Conservation (phyloP, 2,329 filamentous ascomycete genomes). For the Cordyceps pruinosa region DNA sequence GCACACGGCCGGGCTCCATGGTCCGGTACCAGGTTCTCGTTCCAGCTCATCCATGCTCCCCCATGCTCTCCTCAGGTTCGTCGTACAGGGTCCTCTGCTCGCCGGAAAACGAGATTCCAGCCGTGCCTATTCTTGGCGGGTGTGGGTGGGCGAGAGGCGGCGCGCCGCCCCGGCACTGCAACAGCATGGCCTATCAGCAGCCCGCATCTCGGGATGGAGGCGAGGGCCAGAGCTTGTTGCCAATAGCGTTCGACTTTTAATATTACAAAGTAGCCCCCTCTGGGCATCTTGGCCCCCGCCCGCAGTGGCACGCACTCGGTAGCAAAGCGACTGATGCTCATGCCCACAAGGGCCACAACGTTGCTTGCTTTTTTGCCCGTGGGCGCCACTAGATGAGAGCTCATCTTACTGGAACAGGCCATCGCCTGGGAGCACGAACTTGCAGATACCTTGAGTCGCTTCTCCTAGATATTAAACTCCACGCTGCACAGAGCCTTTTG, state of each 20-base stretch:
- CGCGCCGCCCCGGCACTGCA: neutral
- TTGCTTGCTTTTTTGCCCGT: neutral
- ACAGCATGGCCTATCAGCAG: neutral
- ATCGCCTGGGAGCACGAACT: neutral
- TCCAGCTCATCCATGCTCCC: neutral
- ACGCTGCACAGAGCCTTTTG: neutral
- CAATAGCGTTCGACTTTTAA: slow-evolving; percentile 1
- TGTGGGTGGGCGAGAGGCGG: neutral
- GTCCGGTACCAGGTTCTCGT: neutral
- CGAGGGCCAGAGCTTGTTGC: neutral
- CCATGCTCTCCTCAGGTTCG: neutral
- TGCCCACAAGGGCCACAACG: neutral
- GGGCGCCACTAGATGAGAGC: neutral
- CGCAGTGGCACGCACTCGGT: too few species aligned
- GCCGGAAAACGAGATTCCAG: neutral
- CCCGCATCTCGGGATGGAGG: neutral
- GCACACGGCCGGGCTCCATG: neutral
- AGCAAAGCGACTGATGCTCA: too few species aligned
- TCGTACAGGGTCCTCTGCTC: neutral
- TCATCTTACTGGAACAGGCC: slow-evolving; percentile 1
- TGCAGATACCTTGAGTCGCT: neutral
- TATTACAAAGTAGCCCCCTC: neutral
- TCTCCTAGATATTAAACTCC: neutral
- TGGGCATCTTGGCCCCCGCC: neutral
- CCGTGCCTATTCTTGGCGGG: neutral